These are phyloP conservation scores for Ophiostoma ulmi DNA, from an alignment of 2,329 filamentous ascomycete species.

Conservation along the genomic window DNA sequence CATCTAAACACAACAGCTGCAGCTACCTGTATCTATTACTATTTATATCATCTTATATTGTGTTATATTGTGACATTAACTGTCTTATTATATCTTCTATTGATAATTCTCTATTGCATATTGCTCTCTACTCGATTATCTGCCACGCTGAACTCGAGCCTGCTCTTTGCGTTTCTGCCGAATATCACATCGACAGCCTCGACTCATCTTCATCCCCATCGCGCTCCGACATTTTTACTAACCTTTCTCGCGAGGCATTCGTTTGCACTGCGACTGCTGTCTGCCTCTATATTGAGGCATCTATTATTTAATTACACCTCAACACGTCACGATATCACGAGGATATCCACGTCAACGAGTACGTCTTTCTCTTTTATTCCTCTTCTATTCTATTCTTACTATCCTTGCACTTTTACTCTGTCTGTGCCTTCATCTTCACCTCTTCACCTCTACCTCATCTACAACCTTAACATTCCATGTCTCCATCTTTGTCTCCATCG, in stretches of 20 bases:
- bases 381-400: background rate
- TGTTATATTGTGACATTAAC: background rate
- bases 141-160: background rate
- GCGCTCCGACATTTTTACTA: background rate
- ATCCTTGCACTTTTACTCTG: background rate
- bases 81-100: background rate
- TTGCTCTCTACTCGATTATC: background rate
- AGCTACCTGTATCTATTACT: background rate
- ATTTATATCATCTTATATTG: background rate
- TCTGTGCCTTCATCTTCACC: background rate
- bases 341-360: background rate
- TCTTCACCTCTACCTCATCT: background rate
- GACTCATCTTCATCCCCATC: background rate
- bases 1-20: background rate
- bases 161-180: background rate
- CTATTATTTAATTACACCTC: too few relatives aligned
- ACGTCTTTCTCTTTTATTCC: background rate
- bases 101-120: background rate
- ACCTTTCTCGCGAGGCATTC: background rate
- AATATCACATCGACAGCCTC: background rate
- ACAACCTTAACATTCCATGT: background rate
- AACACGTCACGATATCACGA: background rate
- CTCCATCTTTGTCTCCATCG: conserved; percentile 5
- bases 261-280: background rate
- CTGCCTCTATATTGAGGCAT: too few relatives aligned